Base-by-base conservation (phyloP, 768 basidiomycete species). In the Pulveroboletus ravenelii region DNA sequence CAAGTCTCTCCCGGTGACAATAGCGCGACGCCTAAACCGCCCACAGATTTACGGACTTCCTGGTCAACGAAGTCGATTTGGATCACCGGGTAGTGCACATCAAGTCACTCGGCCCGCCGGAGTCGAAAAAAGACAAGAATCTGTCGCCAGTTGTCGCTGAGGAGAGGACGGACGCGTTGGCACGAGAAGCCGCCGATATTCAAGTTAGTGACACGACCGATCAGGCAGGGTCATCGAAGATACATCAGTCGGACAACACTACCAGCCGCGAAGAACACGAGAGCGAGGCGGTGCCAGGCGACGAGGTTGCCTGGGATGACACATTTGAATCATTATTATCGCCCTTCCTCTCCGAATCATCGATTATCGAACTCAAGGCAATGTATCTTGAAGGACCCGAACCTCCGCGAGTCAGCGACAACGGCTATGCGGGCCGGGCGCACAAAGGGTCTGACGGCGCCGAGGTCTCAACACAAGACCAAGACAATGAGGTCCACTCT, bases 31-130 rank as follows among this genome's bases (percentile, higher is more conserved):
- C 34, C 47, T n/a, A 17, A 50, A 45, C 31, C 45, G 23, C 18
- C 41, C 45, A 25, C 62, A 96, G 94, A 61, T 98, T 98, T 67
- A 95, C 95, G 36, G 96, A 99, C 69, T 99, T 99, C 65, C 61
- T 98, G 60, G 96, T 99, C 17, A 87, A 79, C 61, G 96, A 99
- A 71, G 85, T 99, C 30, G 84, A 89, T 62, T 78, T 82, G 52
- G 84, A 90, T 56, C 79, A 85, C 39, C 81, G 88, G 55, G 85
- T 90, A 8, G 72, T 96, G 15, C 87, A 89, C 62, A 63, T 99
- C 31, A 90, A 89, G 64, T 80, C 82, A 47, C 77, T 98, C 35
- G 78, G 72, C 32, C 83, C 82, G 63, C 93, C 92, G 3, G 74
- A 78, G 52, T 75, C 72, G 10, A 79, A 78, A 58, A 78, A 74